phyloP scores from a whole-genome alignment of 2,329 filamentous ascomycete species.

The Clonostachys solani region DNA sequence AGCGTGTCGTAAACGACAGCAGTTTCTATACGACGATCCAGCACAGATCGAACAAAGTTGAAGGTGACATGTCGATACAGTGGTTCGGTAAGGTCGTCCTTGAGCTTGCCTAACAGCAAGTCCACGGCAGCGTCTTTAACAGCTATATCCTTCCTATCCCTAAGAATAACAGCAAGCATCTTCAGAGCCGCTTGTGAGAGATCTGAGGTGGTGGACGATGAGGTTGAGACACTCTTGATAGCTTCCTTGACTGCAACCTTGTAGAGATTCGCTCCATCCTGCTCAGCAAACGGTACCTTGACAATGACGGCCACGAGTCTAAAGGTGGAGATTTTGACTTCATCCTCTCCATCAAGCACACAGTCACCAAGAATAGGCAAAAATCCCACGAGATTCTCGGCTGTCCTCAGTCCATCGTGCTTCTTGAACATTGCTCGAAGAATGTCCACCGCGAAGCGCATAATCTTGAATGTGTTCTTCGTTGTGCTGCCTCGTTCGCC shows the following conservation, averaged over 20 bases:
- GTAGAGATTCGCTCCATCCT: conserved; percentile 59
- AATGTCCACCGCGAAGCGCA: conserved; percentile 83
- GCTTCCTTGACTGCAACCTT: conserved; percentile 83
- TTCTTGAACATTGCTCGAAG: conserved; percentile 83
- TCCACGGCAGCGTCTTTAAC: conserved; percentile 81
- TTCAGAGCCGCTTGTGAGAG: conserved; percentile 86
- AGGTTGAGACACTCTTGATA: conserved; percentile 72
- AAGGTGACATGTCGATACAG: conserved; percentile 91
- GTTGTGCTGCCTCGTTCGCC: conserved; percentile 68
- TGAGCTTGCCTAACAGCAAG: conserved; percentile 74
- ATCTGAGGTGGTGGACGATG: conserved; percentile 76
- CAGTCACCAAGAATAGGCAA: conserved; percentile 86
- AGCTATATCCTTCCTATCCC: conserved; percentile 71
- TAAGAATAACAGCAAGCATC: conserved; percentile 77
- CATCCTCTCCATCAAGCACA: conserved; percentile 79
- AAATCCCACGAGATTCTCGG: conserved; percentile 78
- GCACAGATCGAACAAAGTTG: conserved; percentile 84
- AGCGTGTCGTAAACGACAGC: conserved; percentile 87
- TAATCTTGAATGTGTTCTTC: conserved; percentile 82
- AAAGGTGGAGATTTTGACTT: conserved; percentile 85
- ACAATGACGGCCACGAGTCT: conserved; percentile 81
- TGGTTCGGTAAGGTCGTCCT: conserved; percentile 87
- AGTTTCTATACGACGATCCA: conserved; percentile 81
- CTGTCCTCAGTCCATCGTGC: conserved; percentile 73
- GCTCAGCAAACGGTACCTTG: conserved; percentile 75